Percentiles rank a stretch among this genome's conserved stretches.
Evolutionary conservation across 305 asterid genomes (phyloP).

Genomic region (Coffea humblotiana): DNA sequence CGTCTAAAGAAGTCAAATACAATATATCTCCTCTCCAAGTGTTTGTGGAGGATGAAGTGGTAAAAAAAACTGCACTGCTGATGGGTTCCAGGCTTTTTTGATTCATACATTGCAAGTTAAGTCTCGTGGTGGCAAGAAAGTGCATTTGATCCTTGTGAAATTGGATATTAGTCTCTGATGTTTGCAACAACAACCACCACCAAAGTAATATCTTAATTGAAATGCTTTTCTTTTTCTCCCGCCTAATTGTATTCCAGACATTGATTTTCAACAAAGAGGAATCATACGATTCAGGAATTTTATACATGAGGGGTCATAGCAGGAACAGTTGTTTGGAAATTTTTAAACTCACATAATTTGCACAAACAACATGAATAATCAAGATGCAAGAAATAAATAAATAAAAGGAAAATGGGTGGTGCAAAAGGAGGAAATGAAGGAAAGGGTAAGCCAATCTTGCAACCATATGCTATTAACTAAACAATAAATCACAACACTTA

Average conservation of each 20-base stretch:
- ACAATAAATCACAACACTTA: too few species aligned
- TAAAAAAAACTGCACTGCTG: conserved; percentile 40
- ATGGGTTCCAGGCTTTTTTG: conserved; percentile 22
- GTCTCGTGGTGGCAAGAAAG: conserved; percentile 68
- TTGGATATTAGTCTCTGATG: conserved; percentile 48
- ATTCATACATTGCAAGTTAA: conserved; percentile 58
- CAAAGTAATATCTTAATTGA: neutral
- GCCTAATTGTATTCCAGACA: conserved; percentile 47
- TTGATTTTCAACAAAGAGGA: conserved; percentile 38
- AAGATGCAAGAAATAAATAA: too few species aligned
- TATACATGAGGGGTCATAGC: neutral
- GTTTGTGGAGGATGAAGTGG: neutral
- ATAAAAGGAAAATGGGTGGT: too few species aligned
- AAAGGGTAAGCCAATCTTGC: too few species aligned
- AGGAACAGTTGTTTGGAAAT: neutral
- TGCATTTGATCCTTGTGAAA: conserved; percentile 46
- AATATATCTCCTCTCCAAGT: neutral
- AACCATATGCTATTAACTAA: too few species aligned
- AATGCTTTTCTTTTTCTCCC: conserved; percentile 55
- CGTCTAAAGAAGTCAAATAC: neutral
- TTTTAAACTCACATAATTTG: too few species aligned
- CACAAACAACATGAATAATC: too few species aligned
- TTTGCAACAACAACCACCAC: neutral
- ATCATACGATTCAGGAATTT: neutral
- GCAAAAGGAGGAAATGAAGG: too few species aligned